Conservation (phyloP, 202 grass and related monocot species). For the Panicum hallii region DNA sequence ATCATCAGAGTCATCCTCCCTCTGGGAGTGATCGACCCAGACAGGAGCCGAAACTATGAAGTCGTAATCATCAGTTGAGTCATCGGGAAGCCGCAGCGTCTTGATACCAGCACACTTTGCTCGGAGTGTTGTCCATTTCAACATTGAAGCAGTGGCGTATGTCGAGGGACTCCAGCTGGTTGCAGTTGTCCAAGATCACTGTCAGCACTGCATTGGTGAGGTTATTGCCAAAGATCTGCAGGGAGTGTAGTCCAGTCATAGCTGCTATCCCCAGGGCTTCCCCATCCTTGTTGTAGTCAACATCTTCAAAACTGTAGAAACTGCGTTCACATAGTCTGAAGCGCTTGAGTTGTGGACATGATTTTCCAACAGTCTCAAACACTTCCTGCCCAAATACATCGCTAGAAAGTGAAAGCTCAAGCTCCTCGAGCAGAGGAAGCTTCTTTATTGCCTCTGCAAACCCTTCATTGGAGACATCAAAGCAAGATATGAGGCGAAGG, state of each 20-base stretch:
- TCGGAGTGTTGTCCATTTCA: conserved; percentile 15
- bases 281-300: conserved; percentile 8
- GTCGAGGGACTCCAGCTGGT: conserved; percentile 46
- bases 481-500: conserved; percentile 32
- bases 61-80: conserved; percentile 35
- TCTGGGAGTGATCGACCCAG: background rate
- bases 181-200: conserved; percentile 46
- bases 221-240: conserved; percentile 42
- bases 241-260: conserved; percentile 18
- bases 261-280: conserved; percentile 31
- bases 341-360: conserved; percentile 36
- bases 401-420: conserved; percentile 33
- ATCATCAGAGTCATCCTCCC: conserved; percentile 24
- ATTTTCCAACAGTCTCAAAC: conserved; percentile 2
- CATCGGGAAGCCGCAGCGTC: conserved; percentile 23
- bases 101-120: conserved; percentile 45
- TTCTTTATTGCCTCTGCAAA: conserved; percentile 20
- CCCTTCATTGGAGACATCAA: background rate
- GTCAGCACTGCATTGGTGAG: conserved; percentile 51
- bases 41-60: conserved; percentile 9
- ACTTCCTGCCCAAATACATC: background rate
- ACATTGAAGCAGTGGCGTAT: conserved; percentile 51
- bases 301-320: background rate
- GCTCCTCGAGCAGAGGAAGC: conserved; percentile 19
- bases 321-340: background rate